phyloP scores from a whole-genome alignment of 2,329 filamentous ascomycete species.

The Aspergillus glaucus region DNA sequence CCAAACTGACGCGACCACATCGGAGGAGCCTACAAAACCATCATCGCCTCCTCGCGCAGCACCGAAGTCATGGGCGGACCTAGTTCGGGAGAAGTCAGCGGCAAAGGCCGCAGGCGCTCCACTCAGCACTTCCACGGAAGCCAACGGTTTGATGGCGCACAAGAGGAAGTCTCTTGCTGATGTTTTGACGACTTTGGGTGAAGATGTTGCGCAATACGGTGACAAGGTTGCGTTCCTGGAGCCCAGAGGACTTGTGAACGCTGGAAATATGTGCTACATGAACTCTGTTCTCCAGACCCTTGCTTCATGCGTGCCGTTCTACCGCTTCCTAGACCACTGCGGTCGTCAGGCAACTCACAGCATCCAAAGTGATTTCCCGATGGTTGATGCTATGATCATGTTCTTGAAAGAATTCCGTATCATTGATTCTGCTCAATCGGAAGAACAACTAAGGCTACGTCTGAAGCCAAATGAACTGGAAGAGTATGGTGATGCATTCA shows the following conservation, averaged over 20 bases:
- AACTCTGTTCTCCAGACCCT: constrained; percentile 97
- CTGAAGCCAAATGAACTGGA: constrained; percentile 81
- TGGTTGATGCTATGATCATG: constrained; percentile 95
- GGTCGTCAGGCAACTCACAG: constrained; percentile 77
- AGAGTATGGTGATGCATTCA: constrained; percentile 84
- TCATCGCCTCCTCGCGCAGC: constrained; percentile 38
- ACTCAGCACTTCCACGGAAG: constrained; percentile 18
- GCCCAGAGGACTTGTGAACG: constrained; percentile 89
- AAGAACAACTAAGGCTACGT: constrained; percentile 65
- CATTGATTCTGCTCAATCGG: constrained; percentile 69
- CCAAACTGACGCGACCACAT: constrained; percentile 1
- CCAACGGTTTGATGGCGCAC: constrained; percentile 38
- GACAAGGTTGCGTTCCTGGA: constrained; percentile 76
- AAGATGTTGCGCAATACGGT: constrained; percentile 51
- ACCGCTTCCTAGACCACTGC: constrained; percentile 83
- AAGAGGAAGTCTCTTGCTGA: constrained; percentile 65
- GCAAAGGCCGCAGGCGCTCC: constrained; percentile 24
- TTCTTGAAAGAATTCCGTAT: constrained; percentile 89
- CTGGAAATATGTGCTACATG: constrained; percentile 99
- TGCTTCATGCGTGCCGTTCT: constrained; percentile 89
- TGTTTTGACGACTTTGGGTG: constrained; percentile 66
- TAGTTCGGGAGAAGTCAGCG: constrained; percentile 51
- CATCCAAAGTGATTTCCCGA: constrained; percentile 90
- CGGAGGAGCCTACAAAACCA: constrained; percentile 34
- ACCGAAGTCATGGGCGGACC: constrained; percentile 64